Evolutionary conservation across 2,329 filamentous ascomycete genomes (phyloP), one percentile per base, ranked within the genome.

Genomic region (Graphium sp.): DNA sequence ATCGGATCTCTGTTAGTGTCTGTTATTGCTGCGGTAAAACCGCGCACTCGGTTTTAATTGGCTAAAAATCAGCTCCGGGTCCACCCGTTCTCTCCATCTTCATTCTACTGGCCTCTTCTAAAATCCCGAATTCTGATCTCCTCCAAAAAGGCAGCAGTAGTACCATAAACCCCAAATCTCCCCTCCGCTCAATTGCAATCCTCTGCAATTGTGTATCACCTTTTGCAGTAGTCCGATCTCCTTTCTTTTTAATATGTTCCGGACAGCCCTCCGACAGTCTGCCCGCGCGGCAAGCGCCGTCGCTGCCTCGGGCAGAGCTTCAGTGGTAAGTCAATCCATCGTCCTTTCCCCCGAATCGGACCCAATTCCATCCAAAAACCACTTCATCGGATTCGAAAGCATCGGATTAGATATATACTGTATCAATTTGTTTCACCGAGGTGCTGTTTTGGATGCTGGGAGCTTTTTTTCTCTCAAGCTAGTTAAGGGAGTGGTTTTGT

Each of bases 181-280:
- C 63, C 58, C 66, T 68, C 64, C 53, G 54, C 47, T 48, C 67
- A 69, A 66, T 70, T 71, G 65, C 64, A 59, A 55, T 46, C 46
- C 39, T 52, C 53, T 62, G 68, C 68, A 72, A 71, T 74, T 74
- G 69, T 58, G 59, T 58, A 55, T 55, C 53, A 56, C 58, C 49
- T 50, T 34, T 14, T 20, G 28, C 26, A 23, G 18, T 24, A 37
- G 32, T 32, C 28, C 34, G 27, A 49, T 56, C 52, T 50, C 56
- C 56, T 58, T 49, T 56, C 56, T 60, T 65, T 59, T 48, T 45
- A 67, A 56, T 65, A 94, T 95, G 87, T 92, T 94, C 74, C 83
- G 87, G 67, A 92, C 81, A 76, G 85, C 87, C 69, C 73, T 95
- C 66, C 76, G 85, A 69, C 84, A 92, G 72, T 91, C 84, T 60